A percentile compares a stretch with the other conserved stretches of the same genome.
These are phyloP conservation scores for Phytophthora sojae DNA, from an alignment of 352 stramenopile species.

Conservation along the genomic window DNA sequence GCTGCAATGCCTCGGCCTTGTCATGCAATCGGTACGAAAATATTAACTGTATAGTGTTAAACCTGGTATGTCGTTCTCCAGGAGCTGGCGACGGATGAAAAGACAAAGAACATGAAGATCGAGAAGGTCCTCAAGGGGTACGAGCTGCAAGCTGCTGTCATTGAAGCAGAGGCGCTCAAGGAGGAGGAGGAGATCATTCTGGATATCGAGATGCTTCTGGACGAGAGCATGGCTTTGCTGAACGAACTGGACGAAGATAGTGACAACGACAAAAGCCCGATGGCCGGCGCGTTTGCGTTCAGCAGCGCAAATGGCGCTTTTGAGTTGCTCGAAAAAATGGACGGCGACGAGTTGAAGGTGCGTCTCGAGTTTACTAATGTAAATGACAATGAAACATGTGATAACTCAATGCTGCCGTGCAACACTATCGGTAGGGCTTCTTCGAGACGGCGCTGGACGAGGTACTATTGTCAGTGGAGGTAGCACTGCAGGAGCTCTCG, in stretches of 20 bases:
- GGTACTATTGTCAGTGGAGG: slow-evolving; percentile 59
- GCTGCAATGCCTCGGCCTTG: not conserved
- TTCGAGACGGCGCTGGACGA: slow-evolving; percentile 75
- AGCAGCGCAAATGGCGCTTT: slow-evolving; percentile 65
- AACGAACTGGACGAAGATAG: slow-evolving; percentile 29
- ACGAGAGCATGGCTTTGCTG: slow-evolving; percentile 54
- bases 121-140: slow-evolving; percentile 76
- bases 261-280: slow-evolving; percentile 46
- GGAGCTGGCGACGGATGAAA: slow-evolving; percentile 32
- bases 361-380: not conserved
- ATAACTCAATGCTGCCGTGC: slow-evolving; percentile 1
- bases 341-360: slow-evolving; percentile 78
- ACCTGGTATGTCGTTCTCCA: slow-evolving; percentile 18
- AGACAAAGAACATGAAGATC: slow-evolving; percentile 56
- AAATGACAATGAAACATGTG: not conserved
- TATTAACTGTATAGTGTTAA: not conserved
- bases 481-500: slow-evolving; percentile 66
- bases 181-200: slow-evolving; percentile 45
- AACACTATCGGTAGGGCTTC: slow-evolving; percentile 51
- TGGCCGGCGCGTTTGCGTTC: slow-evolving; percentile 67
- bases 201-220: slow-evolving; percentile 63
- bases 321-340: slow-evolving; percentile 72
- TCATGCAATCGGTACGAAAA: not conserved
- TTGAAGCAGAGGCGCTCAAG: slow-evolving; percentile 13
- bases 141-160: slow-evolving; percentile 49